Conservation (phyloP, 1,284 basidiomycete genomes). For the Naganishia albida region DNA sequence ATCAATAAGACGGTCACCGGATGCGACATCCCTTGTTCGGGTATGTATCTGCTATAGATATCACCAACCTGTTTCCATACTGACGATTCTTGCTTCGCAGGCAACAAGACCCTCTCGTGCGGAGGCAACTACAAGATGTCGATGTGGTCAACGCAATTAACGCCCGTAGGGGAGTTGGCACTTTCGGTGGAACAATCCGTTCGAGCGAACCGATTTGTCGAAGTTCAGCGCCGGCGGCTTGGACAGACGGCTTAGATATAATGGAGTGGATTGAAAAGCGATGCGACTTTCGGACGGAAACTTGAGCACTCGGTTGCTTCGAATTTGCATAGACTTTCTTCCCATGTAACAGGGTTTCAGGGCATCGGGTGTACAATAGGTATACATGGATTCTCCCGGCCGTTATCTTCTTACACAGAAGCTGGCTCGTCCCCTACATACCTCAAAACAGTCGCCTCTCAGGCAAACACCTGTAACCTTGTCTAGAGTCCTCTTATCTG, state of each 20-base stretch:
- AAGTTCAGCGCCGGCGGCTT: slow-evolving; percentile 1
- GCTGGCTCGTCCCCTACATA: background rate
- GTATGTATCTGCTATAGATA: background rate
- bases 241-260: background rate
- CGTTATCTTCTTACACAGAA: too few species aligned
- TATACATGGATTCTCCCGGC: too few species aligned
- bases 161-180: background rate
- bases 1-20: slow-evolving; percentile 29
- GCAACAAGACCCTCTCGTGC: background rate
- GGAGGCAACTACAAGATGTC: background rate
- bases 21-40: slow-evolving; percentile 34
- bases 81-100: background rate
- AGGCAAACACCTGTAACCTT: too few species aligned
- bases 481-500: background rate
- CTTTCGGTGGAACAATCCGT: background rate
- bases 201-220: background rate
- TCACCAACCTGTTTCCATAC: background rate
- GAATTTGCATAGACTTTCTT: too few species aligned
- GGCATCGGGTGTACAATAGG: too few species aligned
- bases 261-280: too few species aligned
- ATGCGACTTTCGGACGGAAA: too few species aligned
- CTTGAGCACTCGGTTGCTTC: too few species aligned
- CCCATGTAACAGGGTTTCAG: too few species aligned
- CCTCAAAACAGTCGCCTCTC: too few species aligned
- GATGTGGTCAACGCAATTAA: background rate